Evolutionary conservation across 192 early-diverging fungal genomes (phyloP), one percentile per base, ranked within the genome.

Genomic region (Globomyces pollinis-pini): DNA sequence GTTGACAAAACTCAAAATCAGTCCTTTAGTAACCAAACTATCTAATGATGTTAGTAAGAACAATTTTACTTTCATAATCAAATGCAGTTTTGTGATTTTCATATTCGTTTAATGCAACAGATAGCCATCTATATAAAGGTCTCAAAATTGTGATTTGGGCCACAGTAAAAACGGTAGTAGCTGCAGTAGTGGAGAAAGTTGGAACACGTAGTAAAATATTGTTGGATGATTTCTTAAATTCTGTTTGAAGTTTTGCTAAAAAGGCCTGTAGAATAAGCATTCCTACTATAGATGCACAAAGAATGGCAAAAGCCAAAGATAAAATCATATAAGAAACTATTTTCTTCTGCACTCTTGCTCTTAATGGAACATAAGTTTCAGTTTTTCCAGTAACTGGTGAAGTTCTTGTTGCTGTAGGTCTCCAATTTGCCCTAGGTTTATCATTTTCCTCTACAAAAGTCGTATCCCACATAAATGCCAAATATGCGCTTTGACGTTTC

Each of bases 1-100:
- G 68, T 84, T 81, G 38, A 86, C 47, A 49, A 85, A 83, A 36
- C 72, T 72, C 50, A 88, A 73, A 34, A 82, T 81, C 13, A 78
- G 66, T 2, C 75, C 53, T 62, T 79, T 75, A 71, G 57, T n/a
- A 5, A 47, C 44, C 28, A 47, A 47, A 47, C 28, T 47, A 47
- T 47, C 44, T 47, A 15, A 15, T 4, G 8, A 11, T 15, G 28
- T 26, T 21, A 26, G 7, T 15, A 26, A 7, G n/a, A 11, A 28
- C 5, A 23, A 24, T 6, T 8, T 38, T 65, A 73, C 71, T 66
- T 68, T 80, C 73, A 55, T 71, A 74, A 24, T 61, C 60, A 21
- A 63, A 67, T 2, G 58, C 16, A 12, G 65, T 70, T 36, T 65
- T 62, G 55, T 77, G 72, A 31, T 80, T 80, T 51, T 80, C 75